Percentiles rank a stretch among this genome's conserved stretches.
These are phyloP conservation scores for Macadamia integrifolia DNA, from an alignment of 164 flowering plant genomes.

Conservation along the genomic window DNA sequence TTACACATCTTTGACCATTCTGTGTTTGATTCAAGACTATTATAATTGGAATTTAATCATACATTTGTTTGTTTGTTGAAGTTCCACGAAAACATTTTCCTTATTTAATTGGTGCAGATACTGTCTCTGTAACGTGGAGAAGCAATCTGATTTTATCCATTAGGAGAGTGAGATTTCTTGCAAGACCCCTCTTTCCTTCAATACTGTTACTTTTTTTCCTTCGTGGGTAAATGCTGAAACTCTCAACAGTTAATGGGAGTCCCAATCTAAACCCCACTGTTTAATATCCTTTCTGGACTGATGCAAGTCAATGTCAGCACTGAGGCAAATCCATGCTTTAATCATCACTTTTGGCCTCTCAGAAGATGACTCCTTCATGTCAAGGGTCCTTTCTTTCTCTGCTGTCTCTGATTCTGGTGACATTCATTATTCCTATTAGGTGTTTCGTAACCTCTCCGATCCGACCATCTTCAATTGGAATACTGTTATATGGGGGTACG, in stretches of 20 bases:
- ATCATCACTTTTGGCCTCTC: constrained; percentile 45
- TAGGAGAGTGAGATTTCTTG: too few relatives aligned
- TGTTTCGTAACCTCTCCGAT: constrained; percentile 32
- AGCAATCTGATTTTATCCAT: too few relatives aligned
- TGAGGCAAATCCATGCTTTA: constrained; percentile 56
- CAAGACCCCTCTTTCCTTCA: too few relatives aligned
- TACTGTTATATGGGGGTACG: constrained; percentile 55
- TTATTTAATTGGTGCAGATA: too few relatives aligned
- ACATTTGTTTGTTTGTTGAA: too few relatives aligned
- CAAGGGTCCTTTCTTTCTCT: constrained; percentile 42
- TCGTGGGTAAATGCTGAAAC: neutral
- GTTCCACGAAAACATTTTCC: too few relatives aligned
- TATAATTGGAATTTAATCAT: too few relatives aligned
- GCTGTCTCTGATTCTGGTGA: constrained; percentile 37
- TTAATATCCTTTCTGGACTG: constrained; percentile 24
- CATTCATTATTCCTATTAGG: constrained; percentile 36
- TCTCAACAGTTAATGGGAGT: neutral
- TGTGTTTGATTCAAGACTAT: too few relatives aligned
- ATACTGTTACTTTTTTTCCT: neutral
- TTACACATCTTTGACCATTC: too few relatives aligned
- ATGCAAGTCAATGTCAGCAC: constrained; percentile 52
- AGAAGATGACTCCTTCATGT: constrained; percentile 22
- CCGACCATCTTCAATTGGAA: constrained; percentile 56
- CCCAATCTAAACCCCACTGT: neutral
- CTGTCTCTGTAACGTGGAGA: too few relatives aligned